Evolutionary conservation across 2,329 filamentous ascomycete genomes (phyloP).

Genomic region (Ophiocordyceps unilateralis): DNA sequence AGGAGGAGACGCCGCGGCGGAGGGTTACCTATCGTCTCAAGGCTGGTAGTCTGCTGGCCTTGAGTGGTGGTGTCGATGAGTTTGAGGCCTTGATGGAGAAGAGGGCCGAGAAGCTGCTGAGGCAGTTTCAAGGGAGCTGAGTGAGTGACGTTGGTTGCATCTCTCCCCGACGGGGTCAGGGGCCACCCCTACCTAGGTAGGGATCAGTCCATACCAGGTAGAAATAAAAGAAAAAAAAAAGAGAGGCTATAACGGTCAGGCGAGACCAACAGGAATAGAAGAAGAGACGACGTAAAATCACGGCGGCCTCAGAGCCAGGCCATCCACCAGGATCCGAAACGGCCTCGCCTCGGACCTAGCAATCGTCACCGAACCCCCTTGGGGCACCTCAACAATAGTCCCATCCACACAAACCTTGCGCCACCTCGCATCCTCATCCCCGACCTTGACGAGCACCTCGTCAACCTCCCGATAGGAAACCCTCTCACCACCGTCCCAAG

Average conservation of each 20-base stretch:
- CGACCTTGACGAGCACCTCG: slow-evolving; percentile 46
- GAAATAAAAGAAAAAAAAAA: neutral
- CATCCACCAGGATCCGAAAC: slow-evolving; percentile 27
- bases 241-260: too few species aligned
- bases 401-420: slow-evolving; percentile 84
- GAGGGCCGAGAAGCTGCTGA: slow-evolving; percentile 29
- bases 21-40: slow-evolving; percentile 44
- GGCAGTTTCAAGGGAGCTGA: neutral
- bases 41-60: slow-evolving; percentile 33
- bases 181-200: neutral
- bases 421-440: slow-evolving; percentile 57
- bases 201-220: neutral
- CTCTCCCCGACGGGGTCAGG: too few species aligned
- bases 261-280: too few species aligned
- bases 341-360: slow-evolving; percentile 24
- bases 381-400: slow-evolving; percentile 59
- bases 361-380: slow-evolving; percentile 55
- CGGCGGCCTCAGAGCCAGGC: slow-evolving; percentile 6
- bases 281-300: too few species aligned
- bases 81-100: slow-evolving; percentile 49
- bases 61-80: slow-evolving; percentile 43
- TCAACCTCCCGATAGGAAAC: slow-evolving; percentile 60
- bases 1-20: slow-evolving; percentile 25
- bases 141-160: too few species aligned
- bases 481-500: slow-evolving; percentile 34